These are phyloP conservation scores for Themeda triandra DNA, from an alignment of 176 grass and related monocot genomes.

Conservation along the genomic window DNA sequence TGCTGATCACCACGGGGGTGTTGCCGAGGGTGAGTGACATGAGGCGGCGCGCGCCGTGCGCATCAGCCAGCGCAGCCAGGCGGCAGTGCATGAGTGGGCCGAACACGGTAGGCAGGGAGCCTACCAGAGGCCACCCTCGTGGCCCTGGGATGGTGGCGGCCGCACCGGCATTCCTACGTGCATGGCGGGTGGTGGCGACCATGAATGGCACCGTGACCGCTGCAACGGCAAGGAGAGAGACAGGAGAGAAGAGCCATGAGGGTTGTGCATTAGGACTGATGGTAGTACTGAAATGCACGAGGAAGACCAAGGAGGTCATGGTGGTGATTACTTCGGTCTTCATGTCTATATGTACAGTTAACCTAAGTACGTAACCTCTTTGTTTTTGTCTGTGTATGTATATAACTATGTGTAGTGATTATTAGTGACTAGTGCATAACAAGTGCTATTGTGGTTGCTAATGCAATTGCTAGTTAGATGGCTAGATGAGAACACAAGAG, in stretches of 20 bases:
- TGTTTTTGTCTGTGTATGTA: background rate
- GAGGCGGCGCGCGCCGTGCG: slow-evolving; percentile 10
- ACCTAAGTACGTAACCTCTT: background rate
- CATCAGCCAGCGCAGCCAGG: slow-evolving; percentile 10
- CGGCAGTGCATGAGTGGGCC: slow-evolving; percentile 36
- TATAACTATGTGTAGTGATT: background rate
- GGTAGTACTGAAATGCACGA: background rate
- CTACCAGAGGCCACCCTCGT: slow-evolving; percentile 34
- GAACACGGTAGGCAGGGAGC: slow-evolving; percentile 13
- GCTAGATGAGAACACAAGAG: background rate
- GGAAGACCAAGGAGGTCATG: slow-evolving; percentile 2
- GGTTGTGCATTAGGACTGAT: background rate
- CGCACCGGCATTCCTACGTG: background rate
- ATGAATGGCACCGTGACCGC: background rate
- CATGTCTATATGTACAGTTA: background rate
- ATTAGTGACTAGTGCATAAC: background rate
- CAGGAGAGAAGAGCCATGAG: background rate
- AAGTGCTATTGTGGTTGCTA: background rate
- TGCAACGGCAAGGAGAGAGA: background rate
- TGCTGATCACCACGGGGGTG: slow-evolving; percentile 33
- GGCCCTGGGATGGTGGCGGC: slow-evolving; percentile 13
- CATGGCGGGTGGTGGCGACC: background rate
- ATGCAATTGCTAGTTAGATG: background rate
- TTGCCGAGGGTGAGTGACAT: slow-evolving; percentile 43
- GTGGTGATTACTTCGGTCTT: slow-evolving; percentile 5